Conservation (phyloP, 2,329 filamentous ascomycete genomes). For the Fusarium haematococcum region DNA sequence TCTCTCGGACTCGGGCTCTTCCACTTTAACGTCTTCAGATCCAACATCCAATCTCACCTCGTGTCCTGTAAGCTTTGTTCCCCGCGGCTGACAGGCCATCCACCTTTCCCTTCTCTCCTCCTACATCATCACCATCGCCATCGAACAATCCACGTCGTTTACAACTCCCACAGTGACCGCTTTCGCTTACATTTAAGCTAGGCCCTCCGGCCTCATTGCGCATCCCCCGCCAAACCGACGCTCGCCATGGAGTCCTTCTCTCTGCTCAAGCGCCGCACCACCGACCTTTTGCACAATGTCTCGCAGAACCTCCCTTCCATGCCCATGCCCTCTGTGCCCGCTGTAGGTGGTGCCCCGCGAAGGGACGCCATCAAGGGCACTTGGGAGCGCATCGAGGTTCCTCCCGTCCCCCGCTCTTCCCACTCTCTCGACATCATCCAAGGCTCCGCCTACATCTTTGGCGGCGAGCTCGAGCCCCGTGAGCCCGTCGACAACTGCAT, state of each 20-base stretch:
- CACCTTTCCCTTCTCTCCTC: conserved; percentile 13
- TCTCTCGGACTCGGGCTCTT: neutral
- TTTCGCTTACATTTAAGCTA: conserved; percentile 2
- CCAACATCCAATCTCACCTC: conserved; percentile 22
- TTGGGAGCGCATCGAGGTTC: conserved; percentile 69
- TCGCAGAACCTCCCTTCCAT: conserved; percentile 59
- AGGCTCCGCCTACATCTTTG: conserved; percentile 75
- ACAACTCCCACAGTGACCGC: neutral
- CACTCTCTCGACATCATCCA: conserved; percentile 74
- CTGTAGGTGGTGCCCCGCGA: conserved; percentile 26
- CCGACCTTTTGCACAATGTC: conserved; percentile 63
- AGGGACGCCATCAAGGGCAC: conserved; percentile 63
- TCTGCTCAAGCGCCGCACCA: conserved; percentile 66
- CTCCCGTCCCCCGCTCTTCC: conserved; percentile 76
- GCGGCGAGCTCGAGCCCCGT: conserved; percentile 76
- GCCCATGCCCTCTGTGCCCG: conserved; percentile 52
- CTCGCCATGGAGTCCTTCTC: conserved; percentile 60
- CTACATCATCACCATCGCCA: conserved; percentile 19
- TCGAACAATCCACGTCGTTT: neutral
- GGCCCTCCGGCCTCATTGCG: conserved; percentile 23
- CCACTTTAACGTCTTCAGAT: conserved; percentile 21
- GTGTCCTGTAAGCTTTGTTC: conserved; percentile 31
- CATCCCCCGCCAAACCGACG: conserved; percentile 4
- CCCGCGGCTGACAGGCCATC: conserved; percentile 31
- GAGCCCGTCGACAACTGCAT: conserved; percentile 80